phyloP scores from a whole-genome alignment of 129 eudicot genomes.

The Centrapalus pauciflorus region DNA sequence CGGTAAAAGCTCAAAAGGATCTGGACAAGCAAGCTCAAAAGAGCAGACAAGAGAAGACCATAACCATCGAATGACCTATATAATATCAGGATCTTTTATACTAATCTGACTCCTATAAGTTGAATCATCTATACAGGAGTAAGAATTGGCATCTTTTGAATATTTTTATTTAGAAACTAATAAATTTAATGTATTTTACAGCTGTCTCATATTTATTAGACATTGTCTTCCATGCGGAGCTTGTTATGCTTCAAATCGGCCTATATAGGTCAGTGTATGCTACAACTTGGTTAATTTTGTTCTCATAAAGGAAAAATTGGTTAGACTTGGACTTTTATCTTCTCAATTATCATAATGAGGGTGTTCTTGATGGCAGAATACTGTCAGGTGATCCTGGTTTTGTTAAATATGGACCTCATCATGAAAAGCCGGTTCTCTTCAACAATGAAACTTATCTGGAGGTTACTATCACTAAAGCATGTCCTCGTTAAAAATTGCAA shows the following conservation, averaged over 20 bases:
- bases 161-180: neutral
- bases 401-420: constrained; percentile 31
- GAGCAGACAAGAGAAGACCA: neutral
- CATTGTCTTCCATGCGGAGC: constrained; percentile 31
- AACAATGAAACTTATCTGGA: constrained; percentile 33
- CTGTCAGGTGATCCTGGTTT: constrained; percentile 57
- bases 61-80: neutral
- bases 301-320: neutral
- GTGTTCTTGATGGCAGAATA: constrained; percentile 40
- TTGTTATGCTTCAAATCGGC: constrained; percentile 38
- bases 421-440: constrained; percentile 11
- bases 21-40: neutral
- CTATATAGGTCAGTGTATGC: constrained; percentile 41
- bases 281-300: neutral
- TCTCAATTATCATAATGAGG: constrained; percentile 6
- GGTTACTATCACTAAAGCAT: constrained; percentile 32
- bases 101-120: neutral
- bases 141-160: neutral
- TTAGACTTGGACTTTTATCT: constrained; percentile 6
- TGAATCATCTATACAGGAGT: neutral
- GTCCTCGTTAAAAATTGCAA: constrained; percentile 2
- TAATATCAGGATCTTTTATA: neutral
- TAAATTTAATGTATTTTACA: constrained; percentile 24
- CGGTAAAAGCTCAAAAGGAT: neutral
- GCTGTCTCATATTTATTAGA: constrained; percentile 37